Conservation (phyloP, 2,329 filamentous ascomycete genomes). For the Seiridium cupressi region DNA sequence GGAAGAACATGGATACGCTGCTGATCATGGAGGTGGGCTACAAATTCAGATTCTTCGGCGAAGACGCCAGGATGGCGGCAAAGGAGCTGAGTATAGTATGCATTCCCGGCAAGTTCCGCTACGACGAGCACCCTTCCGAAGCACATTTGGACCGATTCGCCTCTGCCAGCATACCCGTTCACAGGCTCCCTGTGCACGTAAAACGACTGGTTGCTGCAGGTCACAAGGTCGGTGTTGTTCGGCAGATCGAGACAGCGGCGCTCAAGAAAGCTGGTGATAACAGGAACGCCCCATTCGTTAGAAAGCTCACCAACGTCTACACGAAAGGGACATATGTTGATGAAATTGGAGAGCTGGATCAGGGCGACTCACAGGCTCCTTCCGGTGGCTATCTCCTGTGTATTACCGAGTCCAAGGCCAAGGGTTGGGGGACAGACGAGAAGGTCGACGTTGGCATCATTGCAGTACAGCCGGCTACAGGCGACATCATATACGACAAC, state of each 20-base stretch:
- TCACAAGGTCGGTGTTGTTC: conserved; percentile 92
- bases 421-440: conserved; percentile 81
- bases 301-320: conserved; percentile 93
- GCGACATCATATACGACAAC: conserved; percentile 91
- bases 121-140: conserved; percentile 91
- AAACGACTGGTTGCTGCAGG: conserved; percentile 90
- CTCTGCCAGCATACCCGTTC: conserved; percentile 92
- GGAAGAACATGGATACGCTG: conserved; percentile 83
- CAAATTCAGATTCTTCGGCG: conserved; percentile 96
- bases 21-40: conserved; percentile 95
- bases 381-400: conserved; percentile 88
- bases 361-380: conserved; percentile 46
- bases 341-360: conserved; percentile 80
- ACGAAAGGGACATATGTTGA: conserved; percentile 98
- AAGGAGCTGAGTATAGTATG: conserved; percentile 94
- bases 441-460: conserved; percentile 89
- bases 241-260: conserved; percentile 92
- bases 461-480: conserved; percentile 92
- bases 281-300: conserved; percentile 84
- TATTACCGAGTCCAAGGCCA: conserved; percentile 80
- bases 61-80: conserved; percentile 85
- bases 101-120: conserved; percentile 92
- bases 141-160: conserved; percentile 90
- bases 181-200: conserved; percentile 87
- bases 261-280: conserved; percentile 95